Evolutionary conservation across 768 basidiomycete species (phyloP), one percentile per base, ranked within the genome.

Genomic region (Lactarius vividus): DNA sequence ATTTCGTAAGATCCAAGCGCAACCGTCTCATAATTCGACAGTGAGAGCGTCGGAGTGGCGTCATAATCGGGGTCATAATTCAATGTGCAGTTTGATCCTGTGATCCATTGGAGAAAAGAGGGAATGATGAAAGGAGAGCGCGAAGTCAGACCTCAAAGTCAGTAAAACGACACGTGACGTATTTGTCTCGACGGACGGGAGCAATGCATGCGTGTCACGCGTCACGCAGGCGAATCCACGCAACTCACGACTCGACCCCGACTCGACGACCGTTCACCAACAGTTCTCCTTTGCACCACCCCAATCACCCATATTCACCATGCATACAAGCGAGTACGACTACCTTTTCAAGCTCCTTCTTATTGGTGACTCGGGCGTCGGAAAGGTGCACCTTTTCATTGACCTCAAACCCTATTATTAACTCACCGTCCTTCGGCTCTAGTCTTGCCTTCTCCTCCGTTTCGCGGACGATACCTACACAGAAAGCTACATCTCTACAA

Each of bases 401-500:
- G 61, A 65, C 68, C 70, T 72, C 44, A 4, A 23, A 62, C 54
- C 31, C 67, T 61, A 31, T 63, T 53, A 23, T 63, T 53, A 23
- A 53, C 37, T 35, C 10, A 52, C 31, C 58, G 29, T 52, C 37
- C 40, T 37, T 64, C n/a, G 31, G 70, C 77, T 76, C 61, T 78
- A 98, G 89, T 98, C 96, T 57, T 94, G 92, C 80, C 81, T 94
- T 71, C 87, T 94, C 69, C 84, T 94, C 71, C 93, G 93, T 76
- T 94, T 94, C 73, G 91, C 92, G 67, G 96, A 98, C 79, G 96
- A 98, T 77, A 92, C 94, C 59, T 98, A 96, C 83, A 97, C 96
- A 60, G 94, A 96, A 77, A 94, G 91, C 72, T 98, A 96, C 79
- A 96, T 98, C 75, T 92, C 89, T 65, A 98, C 96, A 44, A 98